Percentiles rank a stretch among this genome's conserved stretches.
phyloP scores from a whole-genome alignment of 495 filamentous ascomycete species.

The Achaetomiella virescens region DNA sequence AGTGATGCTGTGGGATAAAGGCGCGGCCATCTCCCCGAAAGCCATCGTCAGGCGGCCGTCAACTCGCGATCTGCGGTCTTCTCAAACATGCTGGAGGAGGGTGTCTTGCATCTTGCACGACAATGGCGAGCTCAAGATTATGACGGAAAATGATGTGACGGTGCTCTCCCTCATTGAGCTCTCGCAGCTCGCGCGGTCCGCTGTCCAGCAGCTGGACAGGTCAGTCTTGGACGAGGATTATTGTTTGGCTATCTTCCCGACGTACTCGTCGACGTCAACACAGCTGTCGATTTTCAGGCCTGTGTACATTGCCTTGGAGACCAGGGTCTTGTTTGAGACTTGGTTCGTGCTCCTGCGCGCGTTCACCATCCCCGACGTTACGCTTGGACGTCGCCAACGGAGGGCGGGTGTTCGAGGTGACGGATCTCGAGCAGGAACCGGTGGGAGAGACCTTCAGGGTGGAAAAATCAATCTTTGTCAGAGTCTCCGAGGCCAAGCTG shows the following conservation, averaged over 20 bases:
- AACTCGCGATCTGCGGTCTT: conserved; percentile 38
- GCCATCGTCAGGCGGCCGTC: conserved; percentile 47
- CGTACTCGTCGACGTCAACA: conserved; percentile 62
- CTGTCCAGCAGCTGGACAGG: conserved; percentile 80
- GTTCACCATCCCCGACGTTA: conserved; percentile 95
- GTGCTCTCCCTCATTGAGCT: conserved; percentile 78
- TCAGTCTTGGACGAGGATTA: conserved; percentile 94
- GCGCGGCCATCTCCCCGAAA: conserved; percentile 46
- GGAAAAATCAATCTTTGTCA: conserved; percentile 51
- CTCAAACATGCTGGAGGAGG: conserved; percentile 60
- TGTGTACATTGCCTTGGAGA: conserved; percentile 82
- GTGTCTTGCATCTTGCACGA: conserved; percentile 93
- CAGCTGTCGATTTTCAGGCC: conserved; percentile 61
- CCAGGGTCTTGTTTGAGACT: conserved; percentile 83
- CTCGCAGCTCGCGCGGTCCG: conserved; percentile 81
- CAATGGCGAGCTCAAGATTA: conserved; percentile 90
- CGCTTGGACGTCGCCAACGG: conserved; percentile 36
- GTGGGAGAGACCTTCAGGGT: conserved; percentile 49
- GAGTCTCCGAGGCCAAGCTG: conserved; percentile 56
- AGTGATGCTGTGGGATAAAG: conserved; percentile 83
- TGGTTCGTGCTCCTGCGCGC: conserved; percentile 93
- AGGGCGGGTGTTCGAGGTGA: conserved; percentile 36
- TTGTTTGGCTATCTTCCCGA: conserved; percentile 86
- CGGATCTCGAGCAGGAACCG: conserved; percentile 33
- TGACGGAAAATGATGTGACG: conserved; percentile 72